Percentiles rank a stretch among this genome's conserved stretches.
These are phyloP conservation scores for Byssochlamys sp. DNA, from an alignment of 2,329 filamentous ascomycete species.

Conservation along the genomic window DNA sequence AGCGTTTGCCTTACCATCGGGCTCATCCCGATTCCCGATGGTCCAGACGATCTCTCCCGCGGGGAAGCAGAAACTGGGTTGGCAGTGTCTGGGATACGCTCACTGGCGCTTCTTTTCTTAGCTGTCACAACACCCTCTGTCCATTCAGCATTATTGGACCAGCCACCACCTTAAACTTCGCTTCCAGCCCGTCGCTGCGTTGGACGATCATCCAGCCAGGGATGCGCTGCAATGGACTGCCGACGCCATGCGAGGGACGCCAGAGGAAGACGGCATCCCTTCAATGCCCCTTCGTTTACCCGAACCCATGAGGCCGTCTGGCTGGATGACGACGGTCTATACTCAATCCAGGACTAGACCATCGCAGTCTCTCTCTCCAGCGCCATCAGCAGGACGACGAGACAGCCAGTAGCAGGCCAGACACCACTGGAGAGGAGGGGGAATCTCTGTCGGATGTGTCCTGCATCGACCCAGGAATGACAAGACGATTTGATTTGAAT, in stretches of 20 bases:
- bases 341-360: not conserved
- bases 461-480: not conserved
- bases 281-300: not conserved
- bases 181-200: not conserved
- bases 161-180: conserved; percentile 4
- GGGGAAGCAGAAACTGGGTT: conserved; percentile 8
- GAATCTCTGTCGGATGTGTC: not conserved
- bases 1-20: not conserved
- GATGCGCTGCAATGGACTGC: not conserved
- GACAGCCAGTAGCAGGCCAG: not conserved
- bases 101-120: not conserved
- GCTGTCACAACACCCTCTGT: not conserved
- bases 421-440: not conserved
- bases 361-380: not conserved
- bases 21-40: not conserved
- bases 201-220: not conserved
- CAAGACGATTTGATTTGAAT: not conserved
- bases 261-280: not conserved
- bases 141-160: conserved; percentile 7
- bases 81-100: conserved; percentile 1
- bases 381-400: not conserved
- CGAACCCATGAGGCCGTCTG: not conserved
- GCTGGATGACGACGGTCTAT: not conserved
- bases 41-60: conserved; percentile 4
- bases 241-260: not conserved